Base-by-base conservation (phyloP, 2,329 filamentous ascomycete genomes). In the Mollisiaceae sp. region DNA sequence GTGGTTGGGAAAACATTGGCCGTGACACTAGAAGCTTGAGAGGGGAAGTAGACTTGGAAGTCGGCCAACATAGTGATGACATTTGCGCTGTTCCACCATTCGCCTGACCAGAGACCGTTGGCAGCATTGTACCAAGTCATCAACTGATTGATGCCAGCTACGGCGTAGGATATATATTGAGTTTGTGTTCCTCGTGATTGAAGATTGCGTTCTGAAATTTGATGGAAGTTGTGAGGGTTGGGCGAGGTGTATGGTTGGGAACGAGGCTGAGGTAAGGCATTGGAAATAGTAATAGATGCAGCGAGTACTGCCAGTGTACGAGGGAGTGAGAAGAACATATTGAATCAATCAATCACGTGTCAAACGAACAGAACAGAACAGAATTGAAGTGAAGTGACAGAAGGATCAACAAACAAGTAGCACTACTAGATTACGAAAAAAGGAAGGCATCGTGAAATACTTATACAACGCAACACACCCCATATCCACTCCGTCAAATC, bases 1-100 rank as follows among this genome's bases (percentile, higher is more conserved):
- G 71, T 74, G 9, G 69, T 71, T 14, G 67, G 67, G 32, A 72
- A 75, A 2, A 76, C 67, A 22, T 36, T 57, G 9, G 67, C 59
- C 12, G 70, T 72, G 1, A 67, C 69, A 14, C 65, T 60, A 5
- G 57, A 54, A 15, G 65, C 67, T 27, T 67, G 43, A 8, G 50
- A 41, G 0, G 73, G 74, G 22, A 69, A 75, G 20, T 65, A 69
- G 24, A 70, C 70, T 60, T 75, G 68, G 27, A 86, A 76, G 62
- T 92, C 86, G 52, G 83, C 84, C 15, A 92, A 76, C 32, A 83
- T 84, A 0, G 88, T 90, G 64, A 92, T 79, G 58, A 83, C 82
- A 73, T 91, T 92, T 50, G 85, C 91, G 59, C 83, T 84, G 72
- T 91, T 90, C 90, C 91, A 93, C 91, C 91, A 93, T 4, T 82